phyloP scores from a whole-genome alignment of 1,139 yeast genomes.

The Debaryomyces coudertii region DNA sequence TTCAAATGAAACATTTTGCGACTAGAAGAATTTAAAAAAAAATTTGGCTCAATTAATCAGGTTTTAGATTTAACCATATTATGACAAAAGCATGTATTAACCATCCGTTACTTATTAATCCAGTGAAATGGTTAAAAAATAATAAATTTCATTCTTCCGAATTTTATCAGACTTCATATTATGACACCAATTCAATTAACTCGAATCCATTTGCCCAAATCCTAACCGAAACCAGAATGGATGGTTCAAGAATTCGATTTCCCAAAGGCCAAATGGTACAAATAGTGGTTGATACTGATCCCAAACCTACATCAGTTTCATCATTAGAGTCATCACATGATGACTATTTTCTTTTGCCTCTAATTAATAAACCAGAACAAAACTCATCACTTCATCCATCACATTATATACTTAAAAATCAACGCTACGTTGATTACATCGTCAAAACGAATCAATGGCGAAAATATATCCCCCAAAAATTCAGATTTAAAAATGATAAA shows the following conservation, averaged over 20 bases:
- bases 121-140: constrained; percentile 26
- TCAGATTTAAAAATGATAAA: constrained; percentile 17
- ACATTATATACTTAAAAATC: constrained; percentile 13
- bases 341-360: constrained; percentile 12
- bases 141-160: constrained; percentile 22
- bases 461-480: constrained; percentile 16
- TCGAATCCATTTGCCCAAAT: constrained; percentile 30
- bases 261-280: constrained; percentile 30
- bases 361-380: constrained; percentile 5
- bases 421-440: constrained; percentile 10
- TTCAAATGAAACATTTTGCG: constrained; percentile 5
- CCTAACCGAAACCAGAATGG: constrained; percentile 23
- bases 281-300: constrained; percentile 19
- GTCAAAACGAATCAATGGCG: constrained; percentile 13
- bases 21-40: neutral
- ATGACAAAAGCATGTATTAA: constrained; percentile 11
- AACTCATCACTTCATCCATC: constrained; percentile 11
- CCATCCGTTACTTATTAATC: constrained; percentile 32
- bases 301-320: neutral
- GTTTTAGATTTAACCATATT: neutral
- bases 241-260: constrained; percentile 22
- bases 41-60: neutral
- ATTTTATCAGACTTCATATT: constrained; percentile 18
- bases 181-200: constrained; percentile 18
- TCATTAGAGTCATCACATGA: neutral